Percentiles rank a stretch among this genome's conserved stretches.
Evolutionary conservation across 2,329 filamentous ascomycete species (phyloP).

Genomic region (Apiospora phragmitis): DNA sequence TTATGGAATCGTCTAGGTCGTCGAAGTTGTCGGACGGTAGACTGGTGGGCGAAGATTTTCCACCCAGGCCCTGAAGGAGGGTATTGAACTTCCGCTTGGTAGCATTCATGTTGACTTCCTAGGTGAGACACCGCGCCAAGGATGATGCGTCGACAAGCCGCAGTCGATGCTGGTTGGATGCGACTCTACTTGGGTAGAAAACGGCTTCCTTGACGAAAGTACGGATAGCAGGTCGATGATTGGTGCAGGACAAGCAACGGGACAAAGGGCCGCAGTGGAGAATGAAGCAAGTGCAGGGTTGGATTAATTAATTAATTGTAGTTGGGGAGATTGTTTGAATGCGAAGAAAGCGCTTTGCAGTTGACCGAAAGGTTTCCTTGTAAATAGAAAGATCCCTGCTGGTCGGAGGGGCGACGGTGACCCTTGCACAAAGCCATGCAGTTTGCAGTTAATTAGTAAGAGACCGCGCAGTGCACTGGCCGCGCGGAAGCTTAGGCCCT

Average conservation of each 20-base stretch:
- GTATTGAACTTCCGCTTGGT: constrained; percentile 85
- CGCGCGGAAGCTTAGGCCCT: background rate
- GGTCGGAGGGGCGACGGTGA: constrained; percentile 11
- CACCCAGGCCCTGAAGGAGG: constrained; percentile 67
- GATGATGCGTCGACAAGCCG: background rate
- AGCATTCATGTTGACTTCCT: constrained; percentile 58
- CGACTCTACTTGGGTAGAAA: background rate
- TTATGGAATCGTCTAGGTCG: constrained; percentile 34
- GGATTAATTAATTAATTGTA: background rate
- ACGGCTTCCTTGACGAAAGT: background rate
- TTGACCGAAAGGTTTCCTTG: background rate
- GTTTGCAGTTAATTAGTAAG: background rate
- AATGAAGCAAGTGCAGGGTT: background rate
- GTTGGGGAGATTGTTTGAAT: background rate
- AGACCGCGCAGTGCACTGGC: background rate
- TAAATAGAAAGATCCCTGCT: constrained; percentile 9
- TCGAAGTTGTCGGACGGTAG: constrained; percentile 28
- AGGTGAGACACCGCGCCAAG: background rate
- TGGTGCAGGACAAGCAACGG: background rate
- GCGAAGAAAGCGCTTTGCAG: background rate
- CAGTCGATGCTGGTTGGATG: background rate
- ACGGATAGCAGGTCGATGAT: background rate
- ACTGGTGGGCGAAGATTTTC: constrained; percentile 41
- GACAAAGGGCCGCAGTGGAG: background rate
- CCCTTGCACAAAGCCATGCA: background rate